Conservation (phyloP, 2,329 filamentous ascomycete genomes). For the Diaporthe ilicicola region DNA sequence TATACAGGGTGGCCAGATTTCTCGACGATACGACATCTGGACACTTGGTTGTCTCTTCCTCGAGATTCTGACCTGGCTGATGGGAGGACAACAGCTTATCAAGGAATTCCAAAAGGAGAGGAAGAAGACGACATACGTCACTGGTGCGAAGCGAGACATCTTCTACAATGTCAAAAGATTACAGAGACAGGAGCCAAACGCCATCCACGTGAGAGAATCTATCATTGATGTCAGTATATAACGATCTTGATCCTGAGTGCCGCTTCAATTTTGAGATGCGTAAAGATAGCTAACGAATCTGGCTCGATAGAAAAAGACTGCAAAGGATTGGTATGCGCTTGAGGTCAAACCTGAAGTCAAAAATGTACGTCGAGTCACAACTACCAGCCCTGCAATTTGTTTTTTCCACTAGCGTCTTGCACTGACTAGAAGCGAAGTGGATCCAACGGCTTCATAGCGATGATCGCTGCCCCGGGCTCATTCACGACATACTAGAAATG, state of each 20-base stretch:
- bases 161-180: background rate
- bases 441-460: background rate
- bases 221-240: background rate
- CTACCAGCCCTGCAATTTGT: background rate
- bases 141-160: background rate
- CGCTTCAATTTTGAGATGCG: background rate
- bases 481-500: background rate
- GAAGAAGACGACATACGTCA: background rate
- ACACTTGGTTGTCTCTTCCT: background rate
- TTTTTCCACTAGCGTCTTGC: fast-evolving
- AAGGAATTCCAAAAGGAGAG: background rate
- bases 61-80: background rate
- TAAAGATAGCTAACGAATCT: background rate
- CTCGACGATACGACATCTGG: background rate
- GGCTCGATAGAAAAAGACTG: background rate
- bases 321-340: background rate
- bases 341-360: background rate
- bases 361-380: background rate
- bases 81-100: background rate
- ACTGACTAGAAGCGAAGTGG: background rate
- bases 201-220: background rate
- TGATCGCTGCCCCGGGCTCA: background rate
- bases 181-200: background rate
- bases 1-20: background rate
- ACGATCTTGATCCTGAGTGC: fast-evolving